Conservation (phyloP, 768 basidiomycete genomes). For the Amyloporia xantha region DNA sequence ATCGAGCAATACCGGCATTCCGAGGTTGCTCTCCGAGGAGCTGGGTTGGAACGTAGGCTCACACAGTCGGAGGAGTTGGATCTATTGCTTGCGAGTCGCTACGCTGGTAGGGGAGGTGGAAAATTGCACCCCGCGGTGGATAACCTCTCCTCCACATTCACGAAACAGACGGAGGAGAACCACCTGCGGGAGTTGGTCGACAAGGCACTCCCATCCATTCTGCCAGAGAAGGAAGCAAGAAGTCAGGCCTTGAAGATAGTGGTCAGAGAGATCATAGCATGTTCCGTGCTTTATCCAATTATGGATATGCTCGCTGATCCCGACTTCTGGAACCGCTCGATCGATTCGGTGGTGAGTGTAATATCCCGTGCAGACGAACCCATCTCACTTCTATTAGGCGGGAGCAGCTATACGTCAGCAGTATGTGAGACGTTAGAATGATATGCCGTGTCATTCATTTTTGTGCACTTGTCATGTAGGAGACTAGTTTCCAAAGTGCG, state of each 20-base stretch:
- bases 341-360: slow-evolving; percentile 79
- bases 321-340: slow-evolving; percentile 93
- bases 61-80: slow-evolving; percentile 91
- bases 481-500: slow-evolving; percentile 85
- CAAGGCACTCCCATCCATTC: slow-evolving; percentile 58
- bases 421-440: slow-evolving; percentile 45
- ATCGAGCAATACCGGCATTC: slow-evolving; percentile 88
- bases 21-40: slow-evolving; percentile 78
- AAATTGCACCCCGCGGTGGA: slow-evolving; percentile 82
- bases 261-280: slow-evolving; percentile 76
- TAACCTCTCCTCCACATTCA: slow-evolving; percentile 83
- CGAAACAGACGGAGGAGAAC: slow-evolving; percentile 83
- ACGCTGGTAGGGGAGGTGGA: slow-evolving; percentile 56
- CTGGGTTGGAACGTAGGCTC: slow-evolving; percentile 70
- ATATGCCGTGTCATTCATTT: slow-evolving; percentile 25
- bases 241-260: slow-evolving; percentile 70
- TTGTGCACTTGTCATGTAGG: slow-evolving; percentile 30
- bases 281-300: slow-evolving; percentile 76
- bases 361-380: neutral
- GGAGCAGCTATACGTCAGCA: slow-evolving; percentile 67
- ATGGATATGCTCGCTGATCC: slow-evolving; percentile 93
- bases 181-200: slow-evolving; percentile 73
- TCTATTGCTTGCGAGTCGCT: slow-evolving; percentile 75
- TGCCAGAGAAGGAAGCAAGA: slow-evolving; percentile 68
- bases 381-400: slow-evolving; percentile 33